Evolutionary conservation across 805 yeast genomes (phyloP).

Genomic region (Metschnikowia corniflorae): DNA sequence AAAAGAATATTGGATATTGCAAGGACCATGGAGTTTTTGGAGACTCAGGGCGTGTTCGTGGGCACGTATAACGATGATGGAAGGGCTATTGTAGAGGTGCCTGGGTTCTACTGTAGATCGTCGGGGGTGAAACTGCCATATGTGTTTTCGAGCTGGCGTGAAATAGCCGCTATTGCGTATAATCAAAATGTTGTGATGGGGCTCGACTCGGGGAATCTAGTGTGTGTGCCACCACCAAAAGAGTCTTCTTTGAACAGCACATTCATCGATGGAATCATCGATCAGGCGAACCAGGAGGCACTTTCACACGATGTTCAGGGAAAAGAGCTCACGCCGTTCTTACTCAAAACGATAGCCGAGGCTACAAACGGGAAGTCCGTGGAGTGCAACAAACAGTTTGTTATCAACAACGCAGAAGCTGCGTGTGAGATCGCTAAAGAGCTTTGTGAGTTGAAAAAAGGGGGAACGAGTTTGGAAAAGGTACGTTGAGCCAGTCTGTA

Average conservation of each 20-base stretch:
- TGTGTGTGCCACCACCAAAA: slow-evolving; percentile 80
- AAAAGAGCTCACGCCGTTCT: slow-evolving; percentile 75
- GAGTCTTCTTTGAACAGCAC: slow-evolving; percentile 54
- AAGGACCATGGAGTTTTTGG: slow-evolving; percentile 79
- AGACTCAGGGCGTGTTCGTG: slow-evolving; percentile 88
- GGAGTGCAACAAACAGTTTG: slow-evolving; percentile 68
- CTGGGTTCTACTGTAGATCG: slow-evolving; percentile 79
- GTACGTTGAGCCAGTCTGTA: background rate
- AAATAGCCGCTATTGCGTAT: slow-evolving; percentile 63
- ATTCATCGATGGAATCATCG: slow-evolving; percentile 54
- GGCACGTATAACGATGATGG: slow-evolving; percentile 58
- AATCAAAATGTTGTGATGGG: slow-evolving; percentile 42
- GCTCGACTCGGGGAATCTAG: slow-evolving; percentile 63
- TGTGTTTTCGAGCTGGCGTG: slow-evolving; percentile 46
- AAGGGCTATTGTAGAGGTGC: slow-evolving; percentile 45
- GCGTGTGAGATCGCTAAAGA: slow-evolving; percentile 67
- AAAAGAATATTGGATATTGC: slow-evolving; percentile 79
- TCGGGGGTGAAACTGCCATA: slow-evolving; percentile 74
- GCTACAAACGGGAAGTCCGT: slow-evolving; percentile 71
- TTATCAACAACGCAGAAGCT: slow-evolving; percentile 66
- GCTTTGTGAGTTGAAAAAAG: slow-evolving; percentile 22
- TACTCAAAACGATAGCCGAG: slow-evolving; percentile 60
- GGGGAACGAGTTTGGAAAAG: too few relatives aligned
- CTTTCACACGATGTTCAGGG: slow-evolving; percentile 52
- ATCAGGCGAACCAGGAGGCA: slow-evolving; percentile 57